Conservation (phyloP, 1,284 basidiomycete species). For the Heliocybe sulcata region DNA sequence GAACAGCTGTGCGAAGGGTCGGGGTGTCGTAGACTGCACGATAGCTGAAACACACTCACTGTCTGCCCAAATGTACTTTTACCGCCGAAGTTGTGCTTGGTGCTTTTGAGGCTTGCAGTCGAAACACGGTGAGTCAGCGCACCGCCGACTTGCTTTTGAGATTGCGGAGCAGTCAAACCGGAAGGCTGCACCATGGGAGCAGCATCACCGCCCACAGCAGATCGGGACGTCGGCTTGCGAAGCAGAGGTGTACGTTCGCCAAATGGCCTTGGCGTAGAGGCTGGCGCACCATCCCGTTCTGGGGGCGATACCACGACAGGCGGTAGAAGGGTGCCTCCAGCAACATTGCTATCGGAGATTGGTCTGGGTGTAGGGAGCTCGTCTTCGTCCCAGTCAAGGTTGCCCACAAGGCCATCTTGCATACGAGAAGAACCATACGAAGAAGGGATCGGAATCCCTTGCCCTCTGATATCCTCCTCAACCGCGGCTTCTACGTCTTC, state of each 20-base stretch:
- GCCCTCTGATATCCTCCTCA: constrained; percentile 20
- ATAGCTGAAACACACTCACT: constrained; percentile 28
- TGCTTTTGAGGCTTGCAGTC: constrained; percentile 9
- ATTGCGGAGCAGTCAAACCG: neutral
- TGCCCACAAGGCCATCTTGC: constrained; percentile 24
- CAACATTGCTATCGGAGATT: neutral
- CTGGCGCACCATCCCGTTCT: neutral
- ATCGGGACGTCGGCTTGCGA: constrained; percentile 29
- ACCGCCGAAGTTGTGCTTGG: constrained; percentile 28
- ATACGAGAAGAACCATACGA: constrained; percentile 16
- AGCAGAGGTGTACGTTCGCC: constrained; percentile 35
- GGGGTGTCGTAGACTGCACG: neutral
- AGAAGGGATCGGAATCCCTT: constrained; percentile 13
- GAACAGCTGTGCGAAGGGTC: constrained; percentile 54
- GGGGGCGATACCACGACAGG: neutral
- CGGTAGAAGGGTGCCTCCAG: neutral
- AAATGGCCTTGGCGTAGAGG: neutral
- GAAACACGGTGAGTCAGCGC: neutral
- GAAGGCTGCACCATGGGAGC: neutral
- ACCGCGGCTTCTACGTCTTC: constrained; percentile 26
- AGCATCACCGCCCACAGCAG: constrained; percentile 8
- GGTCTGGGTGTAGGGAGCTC: constrained; percentile 14
- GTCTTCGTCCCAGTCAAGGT: constrained; percentile 41
- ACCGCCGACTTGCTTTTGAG: neutral
- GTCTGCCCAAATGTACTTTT: constrained; percentile 81